Evolutionary conservation across 805 yeast species (phyloP).

Genomic region (Saccharomycopsis javanensis): DNA sequence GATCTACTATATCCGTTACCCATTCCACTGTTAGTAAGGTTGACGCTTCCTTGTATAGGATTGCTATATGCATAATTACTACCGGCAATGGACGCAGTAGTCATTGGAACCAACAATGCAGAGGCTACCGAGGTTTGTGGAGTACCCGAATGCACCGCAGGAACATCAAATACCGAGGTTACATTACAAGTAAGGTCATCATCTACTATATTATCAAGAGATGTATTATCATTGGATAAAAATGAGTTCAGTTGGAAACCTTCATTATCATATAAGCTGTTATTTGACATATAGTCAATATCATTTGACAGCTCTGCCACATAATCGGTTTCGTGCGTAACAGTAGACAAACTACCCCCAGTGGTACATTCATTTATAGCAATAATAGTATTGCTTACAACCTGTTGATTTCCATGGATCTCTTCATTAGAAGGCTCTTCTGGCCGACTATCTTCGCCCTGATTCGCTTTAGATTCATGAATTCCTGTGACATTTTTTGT

Average conservation of each 20-base stretch:
- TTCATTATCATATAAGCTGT: neutral
- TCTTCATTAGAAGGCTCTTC: neutral
- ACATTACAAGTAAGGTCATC: neutral
- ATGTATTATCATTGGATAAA: neutral
- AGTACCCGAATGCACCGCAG: conserved; percentile 6
- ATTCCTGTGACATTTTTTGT: neutral
- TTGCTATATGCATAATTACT: conserved; percentile 7
- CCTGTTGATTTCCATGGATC: neutral
- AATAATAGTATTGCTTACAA: neutral
- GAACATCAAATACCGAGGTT: conserved; percentile 5
- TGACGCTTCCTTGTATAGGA: conserved; percentile 5
- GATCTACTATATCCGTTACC: conserved; percentile 6
- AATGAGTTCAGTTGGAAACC: neutral
- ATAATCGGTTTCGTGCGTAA: neutral
- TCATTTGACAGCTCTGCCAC: neutral
- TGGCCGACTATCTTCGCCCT: neutral
- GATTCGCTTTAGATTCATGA: neutral
- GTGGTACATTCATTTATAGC: neutral
- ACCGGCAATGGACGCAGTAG: neutral
- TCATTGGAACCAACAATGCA: conserved; percentile 4
- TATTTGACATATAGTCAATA: neutral
- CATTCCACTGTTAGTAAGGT: neutral
- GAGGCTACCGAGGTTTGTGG: conserved; percentile 17
- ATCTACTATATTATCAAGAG: neutral
- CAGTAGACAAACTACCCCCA: neutral